Evolutionary conservation across 1,284 basidiomycete genomes (phyloP).

Genomic region (Cystobasidium sp.): DNA sequence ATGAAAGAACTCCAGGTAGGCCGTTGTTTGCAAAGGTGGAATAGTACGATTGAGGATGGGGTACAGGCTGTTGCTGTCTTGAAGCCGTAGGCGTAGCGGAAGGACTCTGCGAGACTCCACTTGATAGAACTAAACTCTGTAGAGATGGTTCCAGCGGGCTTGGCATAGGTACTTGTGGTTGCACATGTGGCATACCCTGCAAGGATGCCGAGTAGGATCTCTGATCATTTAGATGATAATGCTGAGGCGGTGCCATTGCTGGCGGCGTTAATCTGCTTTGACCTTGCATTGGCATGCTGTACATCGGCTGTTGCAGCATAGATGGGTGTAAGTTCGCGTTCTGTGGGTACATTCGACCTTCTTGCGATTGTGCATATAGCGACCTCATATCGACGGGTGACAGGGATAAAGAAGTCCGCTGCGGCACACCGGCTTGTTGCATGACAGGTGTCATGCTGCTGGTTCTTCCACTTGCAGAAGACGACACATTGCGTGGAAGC

Average conservation of each 20-base stretch:
- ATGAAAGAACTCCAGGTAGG: slow-evolving; percentile 28
- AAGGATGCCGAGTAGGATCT: too few species aligned
- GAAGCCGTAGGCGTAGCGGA: background rate
- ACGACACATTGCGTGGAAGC: background rate
- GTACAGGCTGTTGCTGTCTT: background rate
- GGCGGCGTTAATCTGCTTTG: background rate
- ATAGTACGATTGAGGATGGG: slow-evolving; percentile 16
- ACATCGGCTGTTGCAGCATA: background rate
- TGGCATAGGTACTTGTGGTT: background rate
- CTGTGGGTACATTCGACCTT: background rate
- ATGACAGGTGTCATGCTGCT: background rate
- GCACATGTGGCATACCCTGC: background rate
- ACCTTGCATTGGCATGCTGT: background rate
- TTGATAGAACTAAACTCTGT: slow-evolving; percentile 9
- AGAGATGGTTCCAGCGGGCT: slow-evolving; percentile 12
- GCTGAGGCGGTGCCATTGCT: too few species aligned
- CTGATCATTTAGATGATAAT: too few species aligned
- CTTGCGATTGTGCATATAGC: background rate
- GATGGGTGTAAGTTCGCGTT: background rate
- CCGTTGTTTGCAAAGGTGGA: slow-evolving; percentile 43
- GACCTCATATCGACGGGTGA: slow-evolving; percentile 16
- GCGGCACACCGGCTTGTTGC: background rate
- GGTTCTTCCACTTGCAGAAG: background rate
- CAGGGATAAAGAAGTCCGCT: slow-evolving; percentile 19
- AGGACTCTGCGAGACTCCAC: background rate